Evolutionary conservation across 2,329 filamentous ascomycete genomes (phyloP).

Genomic region (Colletotrichum sp.): DNA sequence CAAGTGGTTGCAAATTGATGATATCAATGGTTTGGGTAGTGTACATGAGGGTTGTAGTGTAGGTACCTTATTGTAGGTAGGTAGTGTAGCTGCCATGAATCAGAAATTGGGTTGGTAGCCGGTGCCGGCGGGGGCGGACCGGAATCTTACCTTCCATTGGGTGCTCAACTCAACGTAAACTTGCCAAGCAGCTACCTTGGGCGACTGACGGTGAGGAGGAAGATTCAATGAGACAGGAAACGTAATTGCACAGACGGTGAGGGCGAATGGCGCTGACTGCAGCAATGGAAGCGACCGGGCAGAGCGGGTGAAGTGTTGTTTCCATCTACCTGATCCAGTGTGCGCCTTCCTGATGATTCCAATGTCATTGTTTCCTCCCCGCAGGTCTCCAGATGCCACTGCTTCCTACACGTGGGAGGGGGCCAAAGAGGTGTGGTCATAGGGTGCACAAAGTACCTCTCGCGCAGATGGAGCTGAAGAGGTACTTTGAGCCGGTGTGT

Average conservation of each 20-base stretch:
- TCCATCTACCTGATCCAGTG: not conserved
- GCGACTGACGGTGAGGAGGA: not conserved
- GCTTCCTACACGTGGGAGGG: constrained; percentile 15
- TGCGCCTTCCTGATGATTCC: not conserved
- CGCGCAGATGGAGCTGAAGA: not conserved
- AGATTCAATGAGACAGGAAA: not conserved
- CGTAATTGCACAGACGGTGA: not conserved
- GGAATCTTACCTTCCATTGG: not conserved
- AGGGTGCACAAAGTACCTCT: not conserved
- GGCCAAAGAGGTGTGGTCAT: not conserved
- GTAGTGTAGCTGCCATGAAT: not conserved
- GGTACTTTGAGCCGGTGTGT: not conserved
- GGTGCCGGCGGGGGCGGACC: not conserved
- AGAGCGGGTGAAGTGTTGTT: not conserved
- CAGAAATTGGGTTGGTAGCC: not conserved
- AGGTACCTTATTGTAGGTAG: not conserved
- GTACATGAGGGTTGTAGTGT: not conserved
- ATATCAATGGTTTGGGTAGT: not conserved
- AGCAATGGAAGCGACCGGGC: not conserved
- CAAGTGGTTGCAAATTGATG: not conserved
- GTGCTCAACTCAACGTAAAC: not conserved
- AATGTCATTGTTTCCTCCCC: not conserved
- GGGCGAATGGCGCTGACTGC: not conserved
- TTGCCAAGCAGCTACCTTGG: not conserved
- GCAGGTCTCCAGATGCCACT: constrained; percentile 5